Percentiles rank a stretch among this genome's conserved stretches.
These are phyloP conservation scores for Talaromyces amestolkiae DNA, from an alignment of 2,329 filamentous ascomycete genomes.

Conservation along the genomic window DNA sequence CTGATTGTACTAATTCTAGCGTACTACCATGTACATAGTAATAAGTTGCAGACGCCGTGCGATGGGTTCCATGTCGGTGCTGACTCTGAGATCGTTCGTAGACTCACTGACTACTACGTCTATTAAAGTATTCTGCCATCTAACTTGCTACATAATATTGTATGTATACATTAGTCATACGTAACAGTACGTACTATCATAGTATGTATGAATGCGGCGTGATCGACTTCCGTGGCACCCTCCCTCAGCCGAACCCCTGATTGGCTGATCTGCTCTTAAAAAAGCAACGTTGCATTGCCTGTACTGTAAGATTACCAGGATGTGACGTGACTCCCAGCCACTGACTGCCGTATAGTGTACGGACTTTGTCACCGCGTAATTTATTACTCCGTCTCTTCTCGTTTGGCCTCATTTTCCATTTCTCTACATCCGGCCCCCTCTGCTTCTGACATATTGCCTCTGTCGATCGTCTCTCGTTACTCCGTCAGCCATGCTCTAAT, in stretches of 20 bases:
- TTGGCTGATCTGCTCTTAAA: background rate
- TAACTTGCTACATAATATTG: no score
- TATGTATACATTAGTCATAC: no score
- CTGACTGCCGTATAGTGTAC: background rate
- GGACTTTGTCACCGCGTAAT: background rate
- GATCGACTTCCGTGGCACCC: background rate
- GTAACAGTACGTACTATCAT: no score
- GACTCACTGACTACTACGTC: no score
- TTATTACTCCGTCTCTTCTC: background rate
- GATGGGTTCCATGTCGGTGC: no score
- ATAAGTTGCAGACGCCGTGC: no score
- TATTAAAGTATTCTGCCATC: no score
- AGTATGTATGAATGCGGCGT: background rate
- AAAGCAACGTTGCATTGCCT: background rate
- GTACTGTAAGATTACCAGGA: background rate
- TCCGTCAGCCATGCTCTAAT: background rate
- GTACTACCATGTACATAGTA: no score
- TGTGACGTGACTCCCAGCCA: background rate
- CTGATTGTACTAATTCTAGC: background rate
- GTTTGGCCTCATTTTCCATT: background rate
- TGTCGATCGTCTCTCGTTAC: background rate
- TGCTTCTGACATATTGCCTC: background rate
- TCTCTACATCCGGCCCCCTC: background rate
- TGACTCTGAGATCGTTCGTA: no score
- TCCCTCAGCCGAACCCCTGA: background rate